Evolutionary conservation across 2,329 filamentous ascomycete species (phyloP).

Genomic region (Arachnomyces sp.): DNA sequence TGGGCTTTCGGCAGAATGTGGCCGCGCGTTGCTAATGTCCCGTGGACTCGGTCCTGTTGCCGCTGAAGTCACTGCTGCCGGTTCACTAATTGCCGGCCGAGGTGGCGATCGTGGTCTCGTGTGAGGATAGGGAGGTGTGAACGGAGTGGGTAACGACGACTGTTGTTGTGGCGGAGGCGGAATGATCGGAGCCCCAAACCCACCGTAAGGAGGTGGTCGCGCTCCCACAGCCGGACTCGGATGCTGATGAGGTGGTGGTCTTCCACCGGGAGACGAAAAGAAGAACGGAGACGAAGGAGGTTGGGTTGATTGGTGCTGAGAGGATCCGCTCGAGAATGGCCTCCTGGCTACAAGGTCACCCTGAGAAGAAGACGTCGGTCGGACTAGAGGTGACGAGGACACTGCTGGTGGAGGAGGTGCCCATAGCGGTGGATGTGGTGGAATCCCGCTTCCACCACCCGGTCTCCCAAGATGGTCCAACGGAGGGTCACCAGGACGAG

Average conservation of each 20-base stretch:
- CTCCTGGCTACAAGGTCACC: not conserved
- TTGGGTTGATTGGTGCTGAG: too few species aligned
- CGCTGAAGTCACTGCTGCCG: not conserved
- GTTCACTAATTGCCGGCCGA: constrained; percentile 1
- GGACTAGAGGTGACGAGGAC: constrained; percentile 6
- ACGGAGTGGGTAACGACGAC: constrained; percentile 1
- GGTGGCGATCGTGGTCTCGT: constrained; percentile 4
- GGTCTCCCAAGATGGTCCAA: constrained; percentile 6
- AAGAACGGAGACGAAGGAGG: too few species aligned
- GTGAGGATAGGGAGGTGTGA: constrained; percentile 2
- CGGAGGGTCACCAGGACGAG: constrained; percentile 2
- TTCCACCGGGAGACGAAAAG: not conserved
- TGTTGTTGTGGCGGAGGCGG: not conserved
- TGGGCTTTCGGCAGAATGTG: constrained; percentile 1
- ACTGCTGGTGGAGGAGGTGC: constrained; percentile 8
- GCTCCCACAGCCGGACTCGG: constrained; percentile 1
- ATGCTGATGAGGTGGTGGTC: constrained; percentile 1
- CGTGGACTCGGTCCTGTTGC: not conserved
- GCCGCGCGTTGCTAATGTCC: not conserved
- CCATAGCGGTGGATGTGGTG: constrained; percentile 6
- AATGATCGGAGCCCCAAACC: not conserved
- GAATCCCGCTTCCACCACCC: constrained; percentile 4
- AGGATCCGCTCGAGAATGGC: constrained; percentile 3
- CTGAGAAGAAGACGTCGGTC: constrained; percentile 4
- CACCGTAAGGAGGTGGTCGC: constrained; percentile 1